Evolutionary conservation across 768 basidiomycete species (phyloP).

Genomic region (Tylopilus sp.): DNA sequence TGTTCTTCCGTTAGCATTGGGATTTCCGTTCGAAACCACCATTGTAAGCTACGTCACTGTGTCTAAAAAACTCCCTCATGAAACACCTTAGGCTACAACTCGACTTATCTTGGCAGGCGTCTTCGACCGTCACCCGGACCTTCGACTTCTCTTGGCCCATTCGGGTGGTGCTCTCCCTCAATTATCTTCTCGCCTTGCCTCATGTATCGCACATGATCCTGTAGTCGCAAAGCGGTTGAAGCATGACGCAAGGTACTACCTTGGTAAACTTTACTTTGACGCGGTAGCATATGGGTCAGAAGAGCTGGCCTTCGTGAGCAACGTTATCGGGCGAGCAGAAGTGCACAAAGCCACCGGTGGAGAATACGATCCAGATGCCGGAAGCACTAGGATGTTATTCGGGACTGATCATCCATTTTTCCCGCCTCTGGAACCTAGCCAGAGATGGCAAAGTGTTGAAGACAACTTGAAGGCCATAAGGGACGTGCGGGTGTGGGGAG

Average conservation of each 20-base stretch:
- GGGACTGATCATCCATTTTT: slow-evolving; percentile 93
- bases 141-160: slow-evolving; percentile 80
- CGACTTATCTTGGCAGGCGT: slow-evolving; percentile 79
- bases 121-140: slow-evolving; percentile 72
- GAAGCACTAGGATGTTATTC: slow-evolving; percentile 66
- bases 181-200: slow-evolving; percentile 79
- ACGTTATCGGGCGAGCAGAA: slow-evolving; percentile 60
- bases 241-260: slow-evolving; percentile 81
- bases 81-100: slow-evolving; percentile 53
- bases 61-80: slow-evolving; percentile 6
- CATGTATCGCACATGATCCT: slow-evolving; percentile 85
- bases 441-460: slow-evolving; percentile 82
- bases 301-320: slow-evolving; percentile 75
- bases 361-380: slow-evolving; percentile 33
- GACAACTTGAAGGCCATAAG: slow-evolving; percentile 83
- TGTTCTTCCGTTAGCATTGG: slow-evolving; percentile 80
- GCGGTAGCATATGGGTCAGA: slow-evolving; percentile 89
- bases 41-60: slow-evolving; percentile 46
- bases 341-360: slow-evolving; percentile 39
- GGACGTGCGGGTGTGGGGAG: slow-evolving; percentile 28
- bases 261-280: slow-evolving; percentile 78
- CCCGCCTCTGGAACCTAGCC: slow-evolving; percentile 64
- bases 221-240: slow-evolving; percentile 67
- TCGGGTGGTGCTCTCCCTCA: slow-evolving; percentile 84
- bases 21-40: slow-evolving; percentile 91